Conservation (phyloP, 2,329 filamentous ascomycete species). For the Alternaria atra region DNA sequence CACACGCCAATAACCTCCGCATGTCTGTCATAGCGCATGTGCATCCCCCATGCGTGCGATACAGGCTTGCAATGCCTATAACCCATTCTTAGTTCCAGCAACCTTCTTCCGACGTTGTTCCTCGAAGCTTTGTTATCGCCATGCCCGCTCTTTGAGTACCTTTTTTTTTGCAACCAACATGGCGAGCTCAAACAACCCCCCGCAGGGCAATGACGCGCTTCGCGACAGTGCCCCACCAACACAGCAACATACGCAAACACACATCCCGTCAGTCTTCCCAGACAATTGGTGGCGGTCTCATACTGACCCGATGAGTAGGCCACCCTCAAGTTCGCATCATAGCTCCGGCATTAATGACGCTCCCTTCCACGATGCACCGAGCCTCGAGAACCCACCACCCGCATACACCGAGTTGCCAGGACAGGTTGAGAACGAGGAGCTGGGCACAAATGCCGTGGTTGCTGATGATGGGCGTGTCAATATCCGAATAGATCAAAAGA, state of each 20-base stretch:
- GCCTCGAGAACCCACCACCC: constrained; percentile 43
- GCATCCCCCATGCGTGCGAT: constrained; percentile 2
- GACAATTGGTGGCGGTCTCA: background rate
- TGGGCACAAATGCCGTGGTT: constrained; percentile 57
- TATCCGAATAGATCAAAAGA: constrained; percentile 52
- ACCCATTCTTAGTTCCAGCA: background rate
- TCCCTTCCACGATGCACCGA: constrained; percentile 25
- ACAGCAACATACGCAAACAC: constrained; percentile 21
- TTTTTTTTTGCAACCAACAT: constrained; percentile 18
- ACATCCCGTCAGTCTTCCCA: constrained; percentile 18
- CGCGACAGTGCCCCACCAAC: constrained; percentile 32
- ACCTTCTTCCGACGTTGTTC: background rate
- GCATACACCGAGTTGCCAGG: constrained; percentile 54
- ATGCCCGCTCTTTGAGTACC: constrained; percentile 7
- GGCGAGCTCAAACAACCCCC: constrained; percentile 32
- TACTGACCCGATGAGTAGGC: constrained; percentile 26
- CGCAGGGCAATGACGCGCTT: constrained; percentile 23
- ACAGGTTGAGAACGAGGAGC: constrained; percentile 51
- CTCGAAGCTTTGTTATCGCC: background rate
- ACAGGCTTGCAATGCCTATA: constrained; percentile 13
- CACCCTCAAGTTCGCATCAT: constrained; percentile 21
- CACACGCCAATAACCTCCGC: constrained; percentile 12
- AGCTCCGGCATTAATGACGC: constrained; percentile 24
- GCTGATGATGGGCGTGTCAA: constrained; percentile 53
- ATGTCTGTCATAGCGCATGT: constrained; percentile 18